Evolutionary conservation across 306 rosid genomes (phyloP).

Genomic region (Lotus japonicus): DNA sequence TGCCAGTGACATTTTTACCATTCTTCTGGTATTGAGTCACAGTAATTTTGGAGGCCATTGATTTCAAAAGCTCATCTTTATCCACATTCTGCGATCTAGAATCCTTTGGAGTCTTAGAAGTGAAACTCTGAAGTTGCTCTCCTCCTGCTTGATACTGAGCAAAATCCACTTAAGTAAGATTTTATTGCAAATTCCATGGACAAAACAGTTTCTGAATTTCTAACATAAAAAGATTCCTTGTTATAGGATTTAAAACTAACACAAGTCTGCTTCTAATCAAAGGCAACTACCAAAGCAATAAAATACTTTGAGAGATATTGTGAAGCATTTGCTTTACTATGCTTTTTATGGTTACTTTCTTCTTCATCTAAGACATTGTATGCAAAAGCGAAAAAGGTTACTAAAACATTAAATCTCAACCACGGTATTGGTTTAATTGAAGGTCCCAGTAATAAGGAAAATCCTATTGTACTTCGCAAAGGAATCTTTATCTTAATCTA

Average conservation of each 20-base stretch:
- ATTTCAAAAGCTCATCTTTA: slow-evolving; percentile 31
- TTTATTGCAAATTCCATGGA: background rate
- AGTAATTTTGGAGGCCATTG: slow-evolving; percentile 32
- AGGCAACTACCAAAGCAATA: background rate
- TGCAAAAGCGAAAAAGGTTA: background rate
- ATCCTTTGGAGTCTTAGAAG: slow-evolving; percentile 29
- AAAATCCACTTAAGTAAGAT: background rate
- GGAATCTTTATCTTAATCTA: background rate
- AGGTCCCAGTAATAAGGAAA: background rate
- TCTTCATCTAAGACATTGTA: background rate
- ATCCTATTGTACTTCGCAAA: background rate
- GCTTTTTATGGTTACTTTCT: background rate
- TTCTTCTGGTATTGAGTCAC: slow-evolving; percentile 21
- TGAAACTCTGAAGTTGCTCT: slow-evolving; percentile 23
- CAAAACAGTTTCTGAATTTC: slow-evolving; percentile 2
- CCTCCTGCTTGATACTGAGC: slow-evolving; percentile 39
- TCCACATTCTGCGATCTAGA: slow-evolving; percentile 32
- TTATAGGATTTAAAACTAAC: background rate
- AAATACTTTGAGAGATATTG: background rate
- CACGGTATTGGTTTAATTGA: background rate
- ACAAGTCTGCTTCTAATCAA: background rate
- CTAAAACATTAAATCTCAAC: background rate
- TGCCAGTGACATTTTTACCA: slow-evolving; percentile 10
- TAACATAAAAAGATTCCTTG: background rate
- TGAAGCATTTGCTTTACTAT: background rate